Percentiles rank a stretch among this genome's conserved stretches.
Conservation (phyloP, 2,329 filamentous ascomycete genomes). For the Pyricularia sp. region DNA sequence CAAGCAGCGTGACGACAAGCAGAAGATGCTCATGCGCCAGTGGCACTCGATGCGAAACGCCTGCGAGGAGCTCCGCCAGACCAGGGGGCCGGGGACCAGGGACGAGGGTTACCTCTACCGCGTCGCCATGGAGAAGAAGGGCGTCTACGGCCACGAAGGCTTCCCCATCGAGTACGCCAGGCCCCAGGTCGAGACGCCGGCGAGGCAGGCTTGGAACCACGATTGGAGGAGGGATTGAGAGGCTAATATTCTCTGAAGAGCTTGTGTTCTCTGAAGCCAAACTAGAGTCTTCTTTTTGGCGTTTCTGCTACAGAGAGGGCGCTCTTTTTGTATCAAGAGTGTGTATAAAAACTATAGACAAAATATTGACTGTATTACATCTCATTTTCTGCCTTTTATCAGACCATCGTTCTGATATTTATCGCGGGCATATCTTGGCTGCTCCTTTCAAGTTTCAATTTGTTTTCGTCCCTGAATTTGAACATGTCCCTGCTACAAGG, state of each 20-base stretch:
- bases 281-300: not conserved
- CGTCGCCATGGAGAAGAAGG: constrained; percentile 82
- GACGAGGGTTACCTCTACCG: constrained; percentile 66
- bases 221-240: constrained; percentile 56
- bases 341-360: not conserved
- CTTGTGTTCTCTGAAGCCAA: not conserved
- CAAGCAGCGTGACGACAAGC: constrained; percentile 48
- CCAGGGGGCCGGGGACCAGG: constrained; percentile 40
- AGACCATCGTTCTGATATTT: too few relatives aligned
- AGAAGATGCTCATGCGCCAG: constrained; percentile 60
- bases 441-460: too few relatives aligned
- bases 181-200: constrained; percentile 71
- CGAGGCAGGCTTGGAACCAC: constrained; percentile 77
- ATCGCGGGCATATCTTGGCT: too few relatives aligned
- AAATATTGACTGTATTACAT: not conserved
- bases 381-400: not conserved
- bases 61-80: constrained; percentile 66
- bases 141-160: constrained; percentile 56
- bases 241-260: not conserved
- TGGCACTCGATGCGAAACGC: constrained; percentile 74
- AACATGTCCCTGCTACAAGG: too few relatives aligned
- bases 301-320: not conserved
- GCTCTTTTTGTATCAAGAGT: not conserved
- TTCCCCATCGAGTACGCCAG: constrained; percentile 88
- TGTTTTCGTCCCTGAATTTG: too few relatives aligned